phyloP scores from a whole-genome alignment of 768 basidiomycete genomes.

The Pholiota molesta region DNA sequence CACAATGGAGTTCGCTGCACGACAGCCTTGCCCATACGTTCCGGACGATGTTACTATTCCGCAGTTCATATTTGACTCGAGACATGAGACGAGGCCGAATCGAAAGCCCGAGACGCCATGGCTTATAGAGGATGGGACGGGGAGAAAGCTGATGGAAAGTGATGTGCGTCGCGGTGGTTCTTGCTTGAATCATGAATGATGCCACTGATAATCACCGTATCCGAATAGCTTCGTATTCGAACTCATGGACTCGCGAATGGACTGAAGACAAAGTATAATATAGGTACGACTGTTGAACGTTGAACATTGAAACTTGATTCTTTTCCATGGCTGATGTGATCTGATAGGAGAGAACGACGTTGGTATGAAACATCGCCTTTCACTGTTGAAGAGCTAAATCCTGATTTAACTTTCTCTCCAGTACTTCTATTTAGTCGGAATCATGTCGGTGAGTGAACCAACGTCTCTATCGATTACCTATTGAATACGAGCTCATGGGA shows the following conservation, averaged over 20 bases:
- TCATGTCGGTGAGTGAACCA: slow-evolving; percentile 52
- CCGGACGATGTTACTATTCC: slow-evolving; percentile 55
- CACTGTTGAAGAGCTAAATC: no score
- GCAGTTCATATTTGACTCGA: slow-evolving; percentile 54
- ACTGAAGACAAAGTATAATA: slow-evolving; percentile 41
- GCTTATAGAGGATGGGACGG: slow-evolving; percentile 55
- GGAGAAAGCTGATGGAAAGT: slow-evolving; percentile 36
- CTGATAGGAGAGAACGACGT: slow-evolving; percentile 49
- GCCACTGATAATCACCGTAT: not conserved
- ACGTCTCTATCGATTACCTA: not conserved
- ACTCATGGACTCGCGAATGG: slow-evolving; percentile 52
- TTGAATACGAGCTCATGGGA: not conserved
- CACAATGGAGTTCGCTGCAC: slow-evolving; percentile 33
- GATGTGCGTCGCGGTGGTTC: slow-evolving; percentile 35
- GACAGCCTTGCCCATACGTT: slow-evolving; percentile 36
- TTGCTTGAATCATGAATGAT: not conserved
- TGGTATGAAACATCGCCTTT: slow-evolving; percentile 35
- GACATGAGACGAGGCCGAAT: slow-evolving; percentile 44
- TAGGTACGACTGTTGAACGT: slow-evolving; percentile 37
- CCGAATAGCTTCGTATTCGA: slow-evolving; percentile 44
- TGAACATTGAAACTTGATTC: not conserved
- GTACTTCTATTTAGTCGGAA: slow-evolving; percentile 71
- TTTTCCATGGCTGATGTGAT: not conserved
- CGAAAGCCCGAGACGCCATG: slow-evolving; percentile 38
- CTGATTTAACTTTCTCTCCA: slow-evolving; percentile 21